Evolutionary conservation across 306 rosid genomes (phyloP), one percentile per base, ranked within the genome.

Genomic region (Leucaena leucocephala): DNA sequence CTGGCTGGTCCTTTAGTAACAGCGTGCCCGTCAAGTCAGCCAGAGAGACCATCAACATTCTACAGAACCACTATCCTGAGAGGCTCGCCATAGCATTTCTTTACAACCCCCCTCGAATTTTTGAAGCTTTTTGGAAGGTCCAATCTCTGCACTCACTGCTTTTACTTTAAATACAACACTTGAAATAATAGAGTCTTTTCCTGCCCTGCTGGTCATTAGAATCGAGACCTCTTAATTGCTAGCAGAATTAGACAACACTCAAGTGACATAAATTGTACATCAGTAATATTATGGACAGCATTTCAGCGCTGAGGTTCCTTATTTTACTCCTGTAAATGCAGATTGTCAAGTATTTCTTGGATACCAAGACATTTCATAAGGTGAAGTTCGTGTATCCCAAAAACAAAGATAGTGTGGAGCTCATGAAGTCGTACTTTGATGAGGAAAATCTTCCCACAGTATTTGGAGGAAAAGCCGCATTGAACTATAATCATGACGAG

Each of bases 281-380:
- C 8, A 6, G 27, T 68, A 13, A 8, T 50, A 48, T 39, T 42
- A 58, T 4, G 5, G 13, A 40, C 55, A 55, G 50, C 42, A 68
- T 77, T 58, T 52, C 22, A 39, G 72, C 6, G 39, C 35, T 7
- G 13, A 71, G 54, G 16, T 69, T 74, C 8, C n/a, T 65, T 9
- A 17, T 67, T 79, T 15, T 71, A 43, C 21, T 84, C 77, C 16
- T 76, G 8, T 64, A 79, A 46, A 49, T 85, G 86, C 88, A 94
- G 97, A 85, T 92, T 71, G 94, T 92, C 63, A 92, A 92, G 88
- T 94, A 88, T 78, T 92, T 94, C 83, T 80, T 94, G 93, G 97
- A 92, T 59, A 78, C 78, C 78, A 94, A 90, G 84, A 92, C 98
- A 71, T 92, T 89, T 83, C 91, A 92, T 68, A 94, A 94, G 83